phyloP scores from a whole-genome alignment of 2,329 filamentous ascomycete genomes.

The Gaeumannomyces tritici region DNA sequence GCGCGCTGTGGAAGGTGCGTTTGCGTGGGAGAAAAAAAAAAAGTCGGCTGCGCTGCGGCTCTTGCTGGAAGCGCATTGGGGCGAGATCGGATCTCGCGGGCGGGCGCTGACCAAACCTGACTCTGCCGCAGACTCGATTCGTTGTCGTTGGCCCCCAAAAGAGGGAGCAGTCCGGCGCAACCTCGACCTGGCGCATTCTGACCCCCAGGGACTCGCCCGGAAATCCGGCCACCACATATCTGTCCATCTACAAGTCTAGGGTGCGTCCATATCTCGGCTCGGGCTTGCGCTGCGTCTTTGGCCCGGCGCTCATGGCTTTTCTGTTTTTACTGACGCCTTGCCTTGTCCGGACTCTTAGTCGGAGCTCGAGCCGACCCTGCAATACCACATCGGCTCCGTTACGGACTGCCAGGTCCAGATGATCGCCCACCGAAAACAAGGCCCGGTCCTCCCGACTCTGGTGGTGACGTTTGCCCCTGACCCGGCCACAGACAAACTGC shows the following conservation, averaged over 20 bases:
- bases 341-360: conserved; percentile 27
- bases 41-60: background rate
- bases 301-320: background rate
- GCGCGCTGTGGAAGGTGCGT: conserved; percentile 42
- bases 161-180: conserved; percentile 21
- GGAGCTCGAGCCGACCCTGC: conserved; percentile 43
- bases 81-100: background rate
- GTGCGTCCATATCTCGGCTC: conserved; percentile 19
- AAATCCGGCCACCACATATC: conserved; percentile 23
- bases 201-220: background rate
- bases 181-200: background rate
- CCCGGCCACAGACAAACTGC: conserved; percentile 44
- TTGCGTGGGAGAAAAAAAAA: background rate
- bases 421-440: conserved; percentile 52
- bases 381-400: conserved; percentile 41
- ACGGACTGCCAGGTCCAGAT: conserved; percentile 50
- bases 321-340: background rate
- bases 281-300: too few species aligned
- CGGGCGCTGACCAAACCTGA: background rate
- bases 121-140: conserved; percentile 40
- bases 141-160: conserved; percentile 40
- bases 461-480: conserved; percentile 44
- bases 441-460: conserved; percentile 48
- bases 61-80: background rate
- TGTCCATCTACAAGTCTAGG: conserved; percentile 49